These are phyloP conservation scores for Teunomyces aglyptinius DNA, from an alignment of 805 yeast species.

Conservation along the genomic window DNA sequence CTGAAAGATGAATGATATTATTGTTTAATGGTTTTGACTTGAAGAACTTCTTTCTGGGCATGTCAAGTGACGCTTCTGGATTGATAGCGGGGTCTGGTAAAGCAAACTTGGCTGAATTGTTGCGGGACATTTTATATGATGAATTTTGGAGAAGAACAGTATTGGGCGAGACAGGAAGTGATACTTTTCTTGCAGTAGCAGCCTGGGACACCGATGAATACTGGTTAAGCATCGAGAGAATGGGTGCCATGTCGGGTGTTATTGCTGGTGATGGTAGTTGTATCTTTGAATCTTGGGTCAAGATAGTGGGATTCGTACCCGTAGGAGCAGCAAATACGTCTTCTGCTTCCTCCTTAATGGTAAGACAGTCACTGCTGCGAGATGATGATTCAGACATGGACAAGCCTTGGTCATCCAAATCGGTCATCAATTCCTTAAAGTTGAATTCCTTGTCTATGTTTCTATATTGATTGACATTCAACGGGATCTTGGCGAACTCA, in stretches of 20 bases:
- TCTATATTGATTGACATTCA: conserved; percentile 59
- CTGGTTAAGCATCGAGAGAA: conserved; percentile 28
- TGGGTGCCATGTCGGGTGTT: conserved; percentile 38
- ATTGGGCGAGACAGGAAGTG: conserved; percentile 21
- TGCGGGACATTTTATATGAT: not conserved
- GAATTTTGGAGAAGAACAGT: conserved; percentile 13
- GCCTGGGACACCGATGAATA: conserved; percentile 9
- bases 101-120: conserved; percentile 19
- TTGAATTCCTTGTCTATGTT: conserved; percentile 56
- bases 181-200: conserved; percentile 10
- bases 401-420: conserved; percentile 3
- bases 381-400: not conserved
- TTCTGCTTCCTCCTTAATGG: conserved; percentile 5
- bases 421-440: conserved; percentile 37
- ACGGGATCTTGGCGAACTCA: conserved; percentile 51
- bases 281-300: conserved; percentile 1
- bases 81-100: conserved; percentile 42
- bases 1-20: conserved; percentile 13
- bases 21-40: conserved; percentile 28
- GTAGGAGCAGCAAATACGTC: conserved; percentile 3
- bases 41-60: conserved; percentile 31
- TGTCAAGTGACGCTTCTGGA: conserved; percentile 11
- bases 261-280: conserved; percentile 35
- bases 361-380: not conserved
- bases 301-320: conserved; percentile 2